Percentiles rank a stretch among this genome's conserved stretches.
Conservation (phyloP, 306 rosid species). For the Quercus cerris region DNA sequence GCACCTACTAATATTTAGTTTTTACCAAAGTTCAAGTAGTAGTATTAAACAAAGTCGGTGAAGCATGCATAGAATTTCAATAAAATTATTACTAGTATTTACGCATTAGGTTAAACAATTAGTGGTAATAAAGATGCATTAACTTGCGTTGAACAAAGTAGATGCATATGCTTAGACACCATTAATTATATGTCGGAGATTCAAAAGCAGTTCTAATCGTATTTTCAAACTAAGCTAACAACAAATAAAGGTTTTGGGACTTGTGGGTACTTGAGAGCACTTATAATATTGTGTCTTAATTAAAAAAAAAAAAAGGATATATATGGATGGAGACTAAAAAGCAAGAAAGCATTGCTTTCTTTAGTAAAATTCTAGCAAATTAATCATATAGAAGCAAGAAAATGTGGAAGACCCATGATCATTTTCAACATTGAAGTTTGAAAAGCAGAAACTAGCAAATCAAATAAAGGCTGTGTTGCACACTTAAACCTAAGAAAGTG, state of each 20-base stretch:
- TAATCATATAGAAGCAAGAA: slow-evolving; percentile 21
- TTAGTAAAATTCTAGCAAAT: slow-evolving; percentile 9
- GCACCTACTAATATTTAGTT: not conserved
- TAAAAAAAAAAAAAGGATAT: not conserved
- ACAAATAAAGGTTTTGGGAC: not conserved
- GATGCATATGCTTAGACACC: slow-evolving; percentile 40
- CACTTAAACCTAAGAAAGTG: not conserved
- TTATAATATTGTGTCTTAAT: too few relatives aligned
- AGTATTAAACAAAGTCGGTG: not conserved
- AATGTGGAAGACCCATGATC: slow-evolving; percentile 32
- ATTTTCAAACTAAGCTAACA: not conserved
- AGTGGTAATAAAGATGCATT: slow-evolving; percentile 26
- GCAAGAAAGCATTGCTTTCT: not conserved
- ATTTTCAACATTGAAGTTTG: slow-evolving; percentile 13
- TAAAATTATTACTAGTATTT: not conserved
- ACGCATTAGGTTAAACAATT: slow-evolving; percentile 16
- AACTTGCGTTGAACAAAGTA: slow-evolving; percentile 31
- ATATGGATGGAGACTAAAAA: not conserved
- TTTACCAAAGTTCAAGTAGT: not conserved
- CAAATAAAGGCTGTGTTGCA: not conserved
- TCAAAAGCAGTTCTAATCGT: slow-evolving; percentile 21
- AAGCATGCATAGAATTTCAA: not conserved
- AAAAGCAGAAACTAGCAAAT: not conserved
- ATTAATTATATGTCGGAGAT: slow-evolving; percentile 33
- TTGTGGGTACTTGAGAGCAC: not conserved